Evolutionary conservation across 2,329 filamentous ascomycete genomes (phyloP), one percentile per base, ranked within the genome.

Genomic region (Rhytidhysteron rufulum): DNA sequence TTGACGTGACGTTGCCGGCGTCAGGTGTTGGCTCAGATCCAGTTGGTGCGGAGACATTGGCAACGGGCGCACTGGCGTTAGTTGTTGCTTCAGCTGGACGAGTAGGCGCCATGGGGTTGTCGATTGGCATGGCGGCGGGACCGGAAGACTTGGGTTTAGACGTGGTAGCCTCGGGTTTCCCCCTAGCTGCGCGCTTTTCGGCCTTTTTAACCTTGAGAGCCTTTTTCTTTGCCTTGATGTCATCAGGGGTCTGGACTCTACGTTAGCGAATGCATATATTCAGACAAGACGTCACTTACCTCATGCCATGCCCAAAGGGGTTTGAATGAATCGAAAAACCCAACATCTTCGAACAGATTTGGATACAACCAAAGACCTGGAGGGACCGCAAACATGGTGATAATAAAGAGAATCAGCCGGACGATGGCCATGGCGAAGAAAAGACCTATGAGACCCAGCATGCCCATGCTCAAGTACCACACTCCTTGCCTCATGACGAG

Each of bases 341-440:
- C 95, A 20, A 98, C 93, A 62, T 98, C 93, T 66, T 98, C 93
- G 73, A 96, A 98, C 16, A 98, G 72, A 62, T 98, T 98, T 35
- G 93, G 93, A 70, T 91, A 98, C 32, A 98, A 77, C 93, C 93
- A 98, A n/a, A 98, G 75, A 56, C 93, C 93, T 3, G 93, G 93
- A 3, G 90, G 73, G 1, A 81, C 75, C 13, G 78, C 75, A 60
- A 97, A 95, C 68, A 95, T 89, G 17, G 93, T 97, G 63, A 95
- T 70, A 62, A 88, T 85, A 73, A 98, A 98, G 20, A 98, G 75
- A 45, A 98, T 95, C 41, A 97, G 78, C 44, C 93, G 83, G 79
- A 98, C 89, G 60, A 98, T 95, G 5, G 91, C 86, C 93, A 98
- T 97, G 60, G 82, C 80, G 68, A 98, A 97, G 80, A 98, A 98